Conservation (phyloP, 129 eudicot species). For the Pseudognaphalium luteoalbum region DNA sequence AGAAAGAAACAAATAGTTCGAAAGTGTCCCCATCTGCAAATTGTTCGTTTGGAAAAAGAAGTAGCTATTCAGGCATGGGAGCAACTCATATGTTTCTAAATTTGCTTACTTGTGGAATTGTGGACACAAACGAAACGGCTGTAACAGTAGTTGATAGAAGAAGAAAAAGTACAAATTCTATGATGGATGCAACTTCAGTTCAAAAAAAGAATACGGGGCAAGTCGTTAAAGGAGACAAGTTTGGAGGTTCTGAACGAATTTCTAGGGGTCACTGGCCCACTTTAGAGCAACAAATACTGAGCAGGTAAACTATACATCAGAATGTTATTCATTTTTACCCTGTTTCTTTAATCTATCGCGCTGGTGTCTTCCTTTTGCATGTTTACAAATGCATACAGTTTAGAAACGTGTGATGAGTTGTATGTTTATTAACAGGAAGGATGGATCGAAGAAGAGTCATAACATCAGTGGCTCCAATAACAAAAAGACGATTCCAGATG, state of each 20-base stretch:
- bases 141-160: slow-evolving; percentile 36
- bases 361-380: neutral
- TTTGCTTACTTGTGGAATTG: slow-evolving; percentile 58
- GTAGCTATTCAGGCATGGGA: slow-evolving; percentile 43
- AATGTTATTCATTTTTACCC: neutral
- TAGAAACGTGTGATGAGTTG: neutral
- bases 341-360: neutral
- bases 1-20: slow-evolving; percentile 23
- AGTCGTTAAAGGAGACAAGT: slow-evolving; percentile 37
- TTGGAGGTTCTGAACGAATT: slow-evolving; percentile 60
- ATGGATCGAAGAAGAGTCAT: slow-evolving; percentile 32
- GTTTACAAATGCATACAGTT: neutral
- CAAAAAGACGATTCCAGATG: slow-evolving; percentile 38
- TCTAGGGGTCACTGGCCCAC: slow-evolving; percentile 30
- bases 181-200: slow-evolving; percentile 22
- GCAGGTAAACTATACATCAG: slow-evolving; percentile 16
- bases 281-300: slow-evolving; percentile 27
- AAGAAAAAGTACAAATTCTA: slow-evolving; percentile 28
- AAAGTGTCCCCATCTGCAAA: slow-evolving; percentile 28
- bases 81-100: slow-evolving; percentile 49
- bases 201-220: slow-evolving; percentile 27
- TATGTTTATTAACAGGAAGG: slow-evolving; percentile 22
- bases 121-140: slow-evolving; percentile 64
- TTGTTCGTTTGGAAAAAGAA: slow-evolving; percentile 41
- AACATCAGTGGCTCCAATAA: slow-evolving; percentile 30